Base-by-base conservation (phyloP, 164 flowering plant species). In the Berberis vulgaris region DNA sequence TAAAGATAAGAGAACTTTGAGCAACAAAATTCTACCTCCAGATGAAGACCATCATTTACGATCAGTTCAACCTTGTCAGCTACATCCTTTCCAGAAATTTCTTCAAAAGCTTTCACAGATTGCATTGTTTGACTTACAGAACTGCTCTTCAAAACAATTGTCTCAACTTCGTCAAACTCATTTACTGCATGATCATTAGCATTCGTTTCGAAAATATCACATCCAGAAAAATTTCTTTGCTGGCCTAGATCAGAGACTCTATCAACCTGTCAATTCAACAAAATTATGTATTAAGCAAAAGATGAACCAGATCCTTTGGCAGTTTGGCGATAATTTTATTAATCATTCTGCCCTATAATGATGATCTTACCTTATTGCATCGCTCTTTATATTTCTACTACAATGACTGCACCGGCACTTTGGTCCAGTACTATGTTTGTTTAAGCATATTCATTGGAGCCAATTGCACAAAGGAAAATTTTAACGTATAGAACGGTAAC, bases 231-330 rank as follows among this genome's bases (percentile, higher is more conserved):
- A n/a, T 8, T 42, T n/a, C 46, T n/a, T 56, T 63, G 57, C 38
- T 59, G 26, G 49, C 45, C 75, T 6, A 83, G 65, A 72, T 71
- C 63, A 63, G 87, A 82, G 66, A 87, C 69, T 57, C 71, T 66
- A 9, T 86, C 91, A 52, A 87, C 88, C 98, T 91, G 82, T 64
- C 80, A 70, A 64, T 50, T 54, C 62, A 61, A 64, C 52, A 10
- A 13, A 69, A 66, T 45, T 39, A 46, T 13, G 10, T 1, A n/a
- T 52, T 42, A 39, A 43, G 52, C 45, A 11, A 26, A 60, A 47
- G 4, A 4, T 12, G 2, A 52, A 1, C 11, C n/a, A 4, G 11
- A 52, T 10, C 54, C 3, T 10, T 52, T 52, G 13, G 5, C 49
- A 46, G 5, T n/a, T 44, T 42, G 44, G 13, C 45, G 6, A 54